phyloP scores from a whole-genome alignment of 2,329 filamentous ascomycete genomes.

The Colletotrichum musae region DNA sequence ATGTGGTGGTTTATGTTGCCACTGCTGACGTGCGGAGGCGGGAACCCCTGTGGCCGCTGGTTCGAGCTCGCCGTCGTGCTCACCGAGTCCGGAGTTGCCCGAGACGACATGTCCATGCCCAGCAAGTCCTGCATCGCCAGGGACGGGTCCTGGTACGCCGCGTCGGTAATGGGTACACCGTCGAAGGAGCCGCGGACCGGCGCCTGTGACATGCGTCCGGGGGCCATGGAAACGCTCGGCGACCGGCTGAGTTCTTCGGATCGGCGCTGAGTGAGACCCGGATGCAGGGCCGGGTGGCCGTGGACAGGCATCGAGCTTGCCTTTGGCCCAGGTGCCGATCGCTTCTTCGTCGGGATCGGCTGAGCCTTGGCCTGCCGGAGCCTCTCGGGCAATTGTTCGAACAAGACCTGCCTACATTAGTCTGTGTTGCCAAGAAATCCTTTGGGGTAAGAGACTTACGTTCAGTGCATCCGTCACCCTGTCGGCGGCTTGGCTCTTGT shows the following conservation, averaged over 20 bases:
- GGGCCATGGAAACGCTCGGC: slow-evolving; percentile 45
- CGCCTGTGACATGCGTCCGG: slow-evolving; percentile 42
- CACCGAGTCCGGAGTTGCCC: slow-evolving; percentile 59
- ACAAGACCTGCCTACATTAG: slow-evolving; percentile 72
- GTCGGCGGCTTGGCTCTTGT: slow-evolving; percentile 90
- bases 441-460: slow-evolving; percentile 63
- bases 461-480: slow-evolving; percentile 84
- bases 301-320: slow-evolving; percentile 48
- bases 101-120: slow-evolving; percentile 60
- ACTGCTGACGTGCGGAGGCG: slow-evolving; percentile 48
- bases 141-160: slow-evolving; percentile 52
- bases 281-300: slow-evolving; percentile 49
- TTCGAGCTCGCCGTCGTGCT: slow-evolving; percentile 58
- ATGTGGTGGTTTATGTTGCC: slow-evolving; percentile 63
- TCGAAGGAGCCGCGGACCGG: slow-evolving; percentile 52
- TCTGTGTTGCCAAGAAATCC: not conserved
- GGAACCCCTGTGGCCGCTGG: slow-evolving; percentile 45
- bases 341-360: slow-evolving; percentile 66
- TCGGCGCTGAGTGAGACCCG: slow-evolving; percentile 51
- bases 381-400: slow-evolving; percentile 84
- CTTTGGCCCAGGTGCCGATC: slow-evolving; percentile 65
- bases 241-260: slow-evolving; percentile 52
- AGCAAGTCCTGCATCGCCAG: slow-evolving; percentile 61
- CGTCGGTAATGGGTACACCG: slow-evolving; percentile 48
- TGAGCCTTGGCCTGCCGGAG: slow-evolving; percentile 68